phyloP scores from a whole-genome alignment of 1,284 basidiomycete species.

The Xerocomus minutiporus region DNA sequence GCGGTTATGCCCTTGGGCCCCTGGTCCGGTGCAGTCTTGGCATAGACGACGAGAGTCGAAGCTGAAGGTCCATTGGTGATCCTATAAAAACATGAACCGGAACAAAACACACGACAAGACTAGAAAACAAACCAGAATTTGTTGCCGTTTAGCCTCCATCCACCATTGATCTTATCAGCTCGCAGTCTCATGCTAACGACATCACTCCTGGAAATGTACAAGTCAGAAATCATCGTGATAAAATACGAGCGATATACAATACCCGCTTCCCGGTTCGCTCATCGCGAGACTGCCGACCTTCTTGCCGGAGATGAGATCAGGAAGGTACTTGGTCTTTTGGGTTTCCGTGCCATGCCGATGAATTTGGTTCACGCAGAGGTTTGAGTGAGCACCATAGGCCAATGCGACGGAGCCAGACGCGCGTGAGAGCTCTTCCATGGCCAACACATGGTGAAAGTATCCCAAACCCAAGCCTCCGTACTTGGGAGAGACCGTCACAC shows the following conservation, averaged over 20 bases:
- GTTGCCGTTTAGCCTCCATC: conserved; percentile 81
- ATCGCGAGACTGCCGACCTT: conserved; percentile 91
- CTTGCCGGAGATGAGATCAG: conserved; percentile 75
- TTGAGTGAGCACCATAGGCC: conserved; percentile 93
- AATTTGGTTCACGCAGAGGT: conserved; percentile 79
- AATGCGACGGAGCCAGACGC: conserved; percentile 89
- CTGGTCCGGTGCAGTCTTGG: conserved; percentile 77
- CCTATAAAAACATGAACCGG: conserved; percentile 42
- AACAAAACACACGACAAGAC: background rate
- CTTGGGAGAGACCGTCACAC: conserved; percentile 77
- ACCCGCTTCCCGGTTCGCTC: conserved; percentile 86
- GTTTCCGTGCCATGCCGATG: conserved; percentile 81
- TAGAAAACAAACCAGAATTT: conserved; percentile 78
- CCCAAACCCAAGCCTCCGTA: conserved; percentile 78
- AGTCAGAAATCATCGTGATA: conserved; percentile 3
- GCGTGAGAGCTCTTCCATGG: conserved; percentile 88
- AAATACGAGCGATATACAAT: background rate
- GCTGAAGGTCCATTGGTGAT: conserved; percentile 94
- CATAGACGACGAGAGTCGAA: conserved; percentile 89
- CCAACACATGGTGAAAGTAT: conserved; percentile 85
- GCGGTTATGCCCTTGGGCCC: conserved; percentile 89
- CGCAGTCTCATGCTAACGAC: conserved; percentile 87
- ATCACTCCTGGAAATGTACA: conserved; percentile 51
- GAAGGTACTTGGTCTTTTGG: conserved; percentile 87
- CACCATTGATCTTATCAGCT: conserved; percentile 72